These are phyloP conservation scores for Diplogelasinospora grovesii DNA, from an alignment of 495 filamentous ascomycete species.

Conservation along the genomic window DNA sequence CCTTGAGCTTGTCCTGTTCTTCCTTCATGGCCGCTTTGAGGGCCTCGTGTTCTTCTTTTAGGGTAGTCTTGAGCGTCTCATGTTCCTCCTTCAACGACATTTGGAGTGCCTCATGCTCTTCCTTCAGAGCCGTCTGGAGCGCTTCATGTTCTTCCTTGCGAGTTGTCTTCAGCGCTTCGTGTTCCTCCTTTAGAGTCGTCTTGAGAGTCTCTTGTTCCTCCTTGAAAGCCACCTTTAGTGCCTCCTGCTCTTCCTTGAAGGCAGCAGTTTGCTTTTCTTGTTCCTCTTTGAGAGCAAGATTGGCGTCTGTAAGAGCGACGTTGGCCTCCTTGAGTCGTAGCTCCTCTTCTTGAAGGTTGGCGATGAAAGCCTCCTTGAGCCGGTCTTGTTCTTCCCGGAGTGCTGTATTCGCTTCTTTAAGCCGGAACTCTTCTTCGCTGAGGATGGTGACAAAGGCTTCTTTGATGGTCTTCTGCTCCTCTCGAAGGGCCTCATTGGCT, in stretches of 20 bases:
- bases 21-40: slow-evolving; percentile 37
- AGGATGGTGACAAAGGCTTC: slow-evolving; percentile 17
- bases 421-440: slow-evolving; percentile 20
- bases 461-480: slow-evolving; percentile 22
- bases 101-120: slow-evolving; percentile 33
- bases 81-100: slow-evolving; percentile 44
- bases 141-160: too few species aligned
- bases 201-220: slow-evolving; percentile 40
- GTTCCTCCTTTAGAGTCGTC: slow-evolving; percentile 18
- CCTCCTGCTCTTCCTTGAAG: slow-evolving; percentile 21
- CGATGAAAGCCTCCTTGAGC: slow-evolving; percentile 63
- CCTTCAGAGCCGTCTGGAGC: slow-evolving; percentile 33
- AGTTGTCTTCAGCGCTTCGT: slow-evolving; percentile 19
- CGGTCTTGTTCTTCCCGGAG: slow-evolving; percentile 65
- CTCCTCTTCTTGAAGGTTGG: slow-evolving; percentile 58
- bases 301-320: slow-evolving; percentile 34
- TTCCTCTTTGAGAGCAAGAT: slow-evolving; percentile 19
- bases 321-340: slow-evolving; percentile 63
- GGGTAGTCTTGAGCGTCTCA: slow-evolving; percentile 51
- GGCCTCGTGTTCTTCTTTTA: slow-evolving; percentile 50
- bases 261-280: slow-evolving; percentile 9
- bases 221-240: slow-evolving; percentile 39
- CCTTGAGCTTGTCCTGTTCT: slow-evolving; percentile 69
- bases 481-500: slow-evolving; percentile 16
- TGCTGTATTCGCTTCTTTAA: slow-evolving; percentile 30